phyloP scores from a whole-genome alignment of 371 early-diverging fungal species.

The Mortierella polycephala region DNA sequence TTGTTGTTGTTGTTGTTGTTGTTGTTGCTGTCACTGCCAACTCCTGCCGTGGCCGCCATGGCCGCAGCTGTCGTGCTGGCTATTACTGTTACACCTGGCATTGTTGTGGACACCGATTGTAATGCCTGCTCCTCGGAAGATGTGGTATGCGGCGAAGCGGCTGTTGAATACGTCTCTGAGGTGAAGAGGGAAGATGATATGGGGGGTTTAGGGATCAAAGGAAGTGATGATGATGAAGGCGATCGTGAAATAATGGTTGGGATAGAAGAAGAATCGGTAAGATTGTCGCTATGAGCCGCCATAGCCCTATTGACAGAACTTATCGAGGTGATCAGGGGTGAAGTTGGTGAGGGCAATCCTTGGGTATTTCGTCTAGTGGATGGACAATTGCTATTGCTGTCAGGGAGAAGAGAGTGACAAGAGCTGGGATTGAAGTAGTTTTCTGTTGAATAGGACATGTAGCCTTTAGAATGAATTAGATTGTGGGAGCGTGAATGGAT shows the following conservation, averaged over 20 bases:
- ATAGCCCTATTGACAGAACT: background rate
- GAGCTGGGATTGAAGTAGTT: slow-evolving; percentile 1
- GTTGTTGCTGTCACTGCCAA: background rate
- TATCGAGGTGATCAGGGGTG: slow-evolving; percentile 1
- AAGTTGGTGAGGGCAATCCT: slow-evolving; percentile 5
- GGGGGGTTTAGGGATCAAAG: background rate
- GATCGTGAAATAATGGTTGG: too few species aligned
- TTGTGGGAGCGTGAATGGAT: background rate
- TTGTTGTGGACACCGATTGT: too few species aligned
- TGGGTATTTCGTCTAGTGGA: background rate
- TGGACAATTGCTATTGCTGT: background rate
- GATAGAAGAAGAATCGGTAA: background rate
- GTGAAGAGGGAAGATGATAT: background rate
- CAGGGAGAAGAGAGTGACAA: background rate
- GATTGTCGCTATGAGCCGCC: background rate
- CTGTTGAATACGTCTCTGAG: background rate
- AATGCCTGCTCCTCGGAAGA: background rate
- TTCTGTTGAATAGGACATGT: slow-evolving; percentile 11
- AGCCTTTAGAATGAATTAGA: background rate
- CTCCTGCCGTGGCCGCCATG: background rate
- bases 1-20: background rate
- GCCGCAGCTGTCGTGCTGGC: background rate
- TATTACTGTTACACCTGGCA: background rate
- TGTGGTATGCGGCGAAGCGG: background rate
- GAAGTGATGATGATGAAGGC: too few species aligned